phyloP scores from a whole-genome alignment of 345 rosid species.

The Eucalyptus tenuipes region DNA sequence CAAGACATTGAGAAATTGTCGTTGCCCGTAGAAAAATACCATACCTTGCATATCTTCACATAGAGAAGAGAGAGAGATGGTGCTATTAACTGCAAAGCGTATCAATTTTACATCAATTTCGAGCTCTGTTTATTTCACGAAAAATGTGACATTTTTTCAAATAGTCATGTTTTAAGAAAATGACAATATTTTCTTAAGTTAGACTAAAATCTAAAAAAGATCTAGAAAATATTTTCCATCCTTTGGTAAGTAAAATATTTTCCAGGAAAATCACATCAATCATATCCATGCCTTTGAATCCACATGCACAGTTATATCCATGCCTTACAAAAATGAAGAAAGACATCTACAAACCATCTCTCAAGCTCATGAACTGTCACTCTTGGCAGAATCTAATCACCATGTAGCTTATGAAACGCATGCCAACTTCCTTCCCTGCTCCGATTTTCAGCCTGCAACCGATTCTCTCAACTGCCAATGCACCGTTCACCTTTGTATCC shows the following conservation, averaged over 20 bases:
- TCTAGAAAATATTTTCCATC: accelerated
- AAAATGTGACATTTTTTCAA: too few species aligned
- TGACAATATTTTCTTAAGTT: too few species aligned
- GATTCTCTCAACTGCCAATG: background rate
- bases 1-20: background rate
- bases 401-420: background rate
- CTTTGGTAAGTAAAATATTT: too few species aligned
- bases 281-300: background rate
- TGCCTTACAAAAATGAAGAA: background rate
- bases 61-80: background rate
- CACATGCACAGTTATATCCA: background rate
- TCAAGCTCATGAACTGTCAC: background rate
- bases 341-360: background rate
- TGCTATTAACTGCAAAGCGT: background rate
- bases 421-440: background rate
- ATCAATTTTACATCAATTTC: background rate
- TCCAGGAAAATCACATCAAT: too few species aligned
- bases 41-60: background rate
- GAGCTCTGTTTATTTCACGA: accelerated
- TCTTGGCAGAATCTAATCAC: background rate
- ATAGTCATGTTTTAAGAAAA: too few species aligned
- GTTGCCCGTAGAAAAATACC: background rate
- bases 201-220: too few species aligned
- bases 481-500: background rate
- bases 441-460: background rate